Evolutionary conservation across 306 rosid genomes (phyloP).

Genomic region (Pueraria montana): DNA sequence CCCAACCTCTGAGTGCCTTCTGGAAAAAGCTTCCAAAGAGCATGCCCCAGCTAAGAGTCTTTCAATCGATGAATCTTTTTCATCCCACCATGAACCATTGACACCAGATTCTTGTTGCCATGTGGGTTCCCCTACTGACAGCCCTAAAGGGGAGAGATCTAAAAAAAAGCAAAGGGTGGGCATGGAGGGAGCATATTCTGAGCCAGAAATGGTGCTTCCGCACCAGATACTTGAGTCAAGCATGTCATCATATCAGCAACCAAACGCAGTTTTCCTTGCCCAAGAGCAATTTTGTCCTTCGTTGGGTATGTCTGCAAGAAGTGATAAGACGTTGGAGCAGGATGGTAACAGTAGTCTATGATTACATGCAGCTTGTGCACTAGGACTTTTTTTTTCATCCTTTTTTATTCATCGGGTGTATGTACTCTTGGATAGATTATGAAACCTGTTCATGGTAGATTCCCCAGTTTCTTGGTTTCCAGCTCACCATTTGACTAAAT

Average conservation of each 20-base stretch:
- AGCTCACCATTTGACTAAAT: slow-evolving; percentile 16
- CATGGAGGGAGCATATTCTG: slow-evolving; percentile 58
- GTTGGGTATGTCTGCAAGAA: slow-evolving; percentile 49
- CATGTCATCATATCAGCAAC: slow-evolving; percentile 63
- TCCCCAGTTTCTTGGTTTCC: slow-evolving; percentile 41
- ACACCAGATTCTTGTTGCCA: slow-evolving; percentile 84
- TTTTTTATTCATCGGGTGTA: slow-evolving; percentile 37
- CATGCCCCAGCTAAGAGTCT: slow-evolving; percentile 63
- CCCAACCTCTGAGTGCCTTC: slow-evolving; percentile 69
- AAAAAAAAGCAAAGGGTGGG: slow-evolving; percentile 62
- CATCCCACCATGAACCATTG: slow-evolving; percentile 76
- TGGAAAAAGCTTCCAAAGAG: slow-evolving; percentile 68
- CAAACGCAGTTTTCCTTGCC: slow-evolving; percentile 49
- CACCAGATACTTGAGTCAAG: slow-evolving; percentile 80
- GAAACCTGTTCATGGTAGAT: slow-evolving; percentile 41
- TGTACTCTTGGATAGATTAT: slow-evolving; percentile 42
- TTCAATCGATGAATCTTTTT: slow-evolving; percentile 74
- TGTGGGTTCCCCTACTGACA: slow-evolving; percentile 57
- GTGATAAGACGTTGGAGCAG: slow-evolving; percentile 46
- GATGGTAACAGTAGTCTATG: slow-evolving; percentile 51
- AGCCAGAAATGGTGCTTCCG: slow-evolving; percentile 63
- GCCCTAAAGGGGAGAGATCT: slow-evolving; percentile 57
- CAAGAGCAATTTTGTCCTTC: slow-evolving; percentile 64
- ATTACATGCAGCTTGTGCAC: slow-evolving; percentile 32
- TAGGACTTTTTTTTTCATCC: slow-evolving; percentile 35